Conservation (phyloP, 805 yeast genomes). For the Myxozyma sirexii region DNA sequence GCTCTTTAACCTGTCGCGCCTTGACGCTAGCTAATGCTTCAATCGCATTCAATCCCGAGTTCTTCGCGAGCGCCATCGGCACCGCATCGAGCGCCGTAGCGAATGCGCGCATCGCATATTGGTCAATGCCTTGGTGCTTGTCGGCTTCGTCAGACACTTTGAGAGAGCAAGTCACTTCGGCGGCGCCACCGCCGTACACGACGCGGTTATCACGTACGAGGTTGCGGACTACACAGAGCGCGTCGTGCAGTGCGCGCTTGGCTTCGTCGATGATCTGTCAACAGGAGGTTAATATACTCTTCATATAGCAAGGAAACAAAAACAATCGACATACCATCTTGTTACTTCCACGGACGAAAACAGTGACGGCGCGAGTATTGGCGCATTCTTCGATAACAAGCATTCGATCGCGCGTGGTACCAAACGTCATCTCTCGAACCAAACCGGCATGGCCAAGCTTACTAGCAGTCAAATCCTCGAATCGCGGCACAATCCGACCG, state of each 20-base stretch:
- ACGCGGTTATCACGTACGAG: slow-evolving; percentile 87
- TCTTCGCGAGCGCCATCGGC: slow-evolving; percentile 95
- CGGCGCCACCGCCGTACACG: slow-evolving; percentile 99
- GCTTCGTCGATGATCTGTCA: slow-evolving; percentile 86
- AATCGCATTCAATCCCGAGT: slow-evolving; percentile 93
- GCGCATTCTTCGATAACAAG: slow-evolving; percentile 88
- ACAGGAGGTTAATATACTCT: background rate
- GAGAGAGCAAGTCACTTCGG: slow-evolving; percentile 90
- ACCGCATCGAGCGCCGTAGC: slow-evolving; percentile 86
- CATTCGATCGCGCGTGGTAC: slow-evolving; percentile 97
- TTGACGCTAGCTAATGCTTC: slow-evolving; percentile 84
- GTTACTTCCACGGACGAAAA: slow-evolving; percentile 92
- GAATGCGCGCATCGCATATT: slow-evolving; percentile 96
- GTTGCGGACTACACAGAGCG: slow-evolving; percentile 96
- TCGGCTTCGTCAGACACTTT: slow-evolving; percentile 92
- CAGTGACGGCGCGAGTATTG: slow-evolving; percentile 85
- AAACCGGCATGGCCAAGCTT: slow-evolving; percentile 88
- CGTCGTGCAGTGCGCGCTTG: slow-evolving; percentile 92
- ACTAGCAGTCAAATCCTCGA: slow-evolving; percentile 80
- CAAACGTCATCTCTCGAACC: slow-evolving; percentile 87
- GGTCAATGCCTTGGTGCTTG: slow-evolving; percentile 91
- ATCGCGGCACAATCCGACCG: slow-evolving; percentile 95
- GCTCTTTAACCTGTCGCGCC: slow-evolving; percentile 78
- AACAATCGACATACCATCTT: slow-evolving; percentile 58
- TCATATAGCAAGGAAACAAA: background rate